A percentile compares a stretch with the other conserved stretches of the same genome.
Conservation (phyloP, 768 basidiomycete species). For the Crassisporium funariophilum region DNA sequence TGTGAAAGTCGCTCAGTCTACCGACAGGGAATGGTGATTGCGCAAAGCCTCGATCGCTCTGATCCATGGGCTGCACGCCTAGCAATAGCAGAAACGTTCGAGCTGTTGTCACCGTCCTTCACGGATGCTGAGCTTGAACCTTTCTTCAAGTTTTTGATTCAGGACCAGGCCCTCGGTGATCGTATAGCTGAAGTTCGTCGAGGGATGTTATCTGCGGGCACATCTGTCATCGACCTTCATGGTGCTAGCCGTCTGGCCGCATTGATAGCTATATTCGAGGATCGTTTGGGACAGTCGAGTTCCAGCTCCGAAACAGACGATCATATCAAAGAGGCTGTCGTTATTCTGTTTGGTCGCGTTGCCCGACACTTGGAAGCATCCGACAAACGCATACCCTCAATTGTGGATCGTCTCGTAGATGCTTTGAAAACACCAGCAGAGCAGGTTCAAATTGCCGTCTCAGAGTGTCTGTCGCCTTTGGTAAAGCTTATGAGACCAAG, state of each 20-base stretch:
- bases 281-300: slow-evolving; percentile 57
- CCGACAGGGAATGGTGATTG: slow-evolving; percentile 89
- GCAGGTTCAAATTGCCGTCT: slow-evolving; percentile 94
- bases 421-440: slow-evolving; percentile 94
- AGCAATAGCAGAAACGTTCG: slow-evolving; percentile 71
- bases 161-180: slow-evolving; percentile 88
- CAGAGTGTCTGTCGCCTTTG: slow-evolving; percentile 91
- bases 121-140: slow-evolving; percentile 58
- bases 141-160: slow-evolving; percentile 86
- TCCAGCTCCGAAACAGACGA: slow-evolving; percentile 76
- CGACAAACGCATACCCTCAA: slow-evolving; percentile 75
- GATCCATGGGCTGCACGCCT: slow-evolving; percentile 90
- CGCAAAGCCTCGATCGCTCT: slow-evolving; percentile 77
- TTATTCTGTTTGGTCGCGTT: slow-evolving; percentile 91
- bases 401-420: slow-evolving; percentile 84
- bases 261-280: slow-evolving; percentile 83
- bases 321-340: slow-evolving; percentile 90
- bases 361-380: slow-evolving; percentile 82
- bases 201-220: slow-evolving; percentile 87
- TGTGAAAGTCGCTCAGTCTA: background rate
- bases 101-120: slow-evolving; percentile 67
- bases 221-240: slow-evolving; percentile 78
- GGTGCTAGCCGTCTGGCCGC: slow-evolving; percentile 71
- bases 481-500: slow-evolving; percentile 68
- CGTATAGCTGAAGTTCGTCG: slow-evolving; percentile 77